Base-by-base conservation (phyloP, 2,329 filamentous ascomycete genomes). In the Colletotrichum liaoningense region DNA sequence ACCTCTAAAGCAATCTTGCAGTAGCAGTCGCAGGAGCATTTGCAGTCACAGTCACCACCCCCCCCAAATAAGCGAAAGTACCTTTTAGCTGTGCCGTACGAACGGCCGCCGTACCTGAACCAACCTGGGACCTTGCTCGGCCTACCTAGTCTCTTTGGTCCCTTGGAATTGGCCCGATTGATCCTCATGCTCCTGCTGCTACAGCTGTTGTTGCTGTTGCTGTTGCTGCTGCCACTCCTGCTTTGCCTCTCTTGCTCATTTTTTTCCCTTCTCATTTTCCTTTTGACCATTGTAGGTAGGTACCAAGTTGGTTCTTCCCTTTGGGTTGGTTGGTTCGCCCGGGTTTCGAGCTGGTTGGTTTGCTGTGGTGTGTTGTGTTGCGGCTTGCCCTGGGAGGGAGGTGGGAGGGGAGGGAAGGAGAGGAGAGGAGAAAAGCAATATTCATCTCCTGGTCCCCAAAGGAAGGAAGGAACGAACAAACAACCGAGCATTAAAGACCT, bases 341-440 rank as follows among this genome's bases (percentile, higher is more conserved):
- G 49, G 33, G 49, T 33, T 65, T 26, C 49, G 62, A 19, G 9
- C 49, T 38, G 28, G 8, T 22, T 24, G 28, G 30, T 26, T 24
- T 22, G 24, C 14, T 6, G 24, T 46, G 62, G 26, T 55, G 59
- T 54, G 35, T 49, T 46, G 59, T 24, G 35, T n/a, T 42, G 38
- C 60, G 63, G 66, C 55, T 56, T 60, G 70, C 33, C n/a, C 52
- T 38, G 11, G 46, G 46, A 49, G n/a, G 24, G 28, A 54, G 26
- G 60, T 52, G 26, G 35, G 12, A 63, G n/a, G 14, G 14, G 49
- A 7, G 42, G 26, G 3, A 22, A 28, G 4, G 26, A 22, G 46
- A 52, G 55, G 66, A 55, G 58, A 56, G 72, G 49, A 63, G 72
- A 74, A 74, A 72, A 74, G 72, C 72, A 74, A 74, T 74, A 74